Evolutionary conservation across 768 basidiomycete genomes (phyloP), one percentile per base, ranked within the genome.

Genomic region (Dioszegia crocea): DNA sequence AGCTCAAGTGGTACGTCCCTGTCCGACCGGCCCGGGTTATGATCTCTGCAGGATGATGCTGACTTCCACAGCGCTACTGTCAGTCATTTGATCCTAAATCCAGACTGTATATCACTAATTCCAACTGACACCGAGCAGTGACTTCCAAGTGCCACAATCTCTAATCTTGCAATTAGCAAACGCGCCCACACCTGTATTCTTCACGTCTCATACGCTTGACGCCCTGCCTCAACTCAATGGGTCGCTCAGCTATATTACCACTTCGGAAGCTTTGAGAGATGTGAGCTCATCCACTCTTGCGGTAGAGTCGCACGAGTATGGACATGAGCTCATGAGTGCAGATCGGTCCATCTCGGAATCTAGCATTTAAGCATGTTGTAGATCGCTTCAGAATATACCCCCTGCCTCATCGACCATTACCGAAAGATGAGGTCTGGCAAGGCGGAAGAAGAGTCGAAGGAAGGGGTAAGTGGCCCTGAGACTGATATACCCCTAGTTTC

Each of bases 151-250:
- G 45, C 93, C 93, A 87, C 53, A 86, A 88, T 78, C 83, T 87
- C 67, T 88, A 84, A 33, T 84, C 87, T 59, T 93, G 85, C 52
- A 94, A 44, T 63, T 76, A n/a, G 62, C 74, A 24, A 76, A 96
- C 69, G 86, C 89, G 4, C 92, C 93, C 2, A 93, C 93, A 76
- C 80, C 86, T 0, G 77, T 89, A 44, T 94, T 96, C 79, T 88
- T 84, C 77, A 92, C 90, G 1, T 89, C 89, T 1, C 92, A 93
- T 76, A 86, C 89, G 5, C 88, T 96, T 82, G 91, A 89, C 58
- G 90, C 91, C 10, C 83, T 97, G 80, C 91, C 92, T 1, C 89
- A 90, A 8, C 81, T 97, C 63, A 89, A 91, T 64, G 94, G 94
- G 24, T 91, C 90, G 1, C 82, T 97, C 39, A 89, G 89, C 45